Evolutionary conservation across 768 basidiomycete species (phyloP).

Genomic region (Cytidiella melzeri): DNA sequence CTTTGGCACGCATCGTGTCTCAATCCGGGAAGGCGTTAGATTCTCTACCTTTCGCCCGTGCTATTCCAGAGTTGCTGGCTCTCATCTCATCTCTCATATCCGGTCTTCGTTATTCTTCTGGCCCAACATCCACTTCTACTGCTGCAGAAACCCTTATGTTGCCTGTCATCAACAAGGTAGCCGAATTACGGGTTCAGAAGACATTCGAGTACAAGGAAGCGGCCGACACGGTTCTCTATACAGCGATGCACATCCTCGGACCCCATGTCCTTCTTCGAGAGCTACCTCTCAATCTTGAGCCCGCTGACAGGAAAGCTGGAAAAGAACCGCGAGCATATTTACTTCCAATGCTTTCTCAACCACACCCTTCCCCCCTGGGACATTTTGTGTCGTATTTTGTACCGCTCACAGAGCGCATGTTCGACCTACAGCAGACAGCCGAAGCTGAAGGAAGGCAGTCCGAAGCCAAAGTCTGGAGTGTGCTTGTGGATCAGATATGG

Average conservation of each 20-base stretch:
- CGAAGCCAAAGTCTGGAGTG: conserved; percentile 94
- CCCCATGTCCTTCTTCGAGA: conserved; percentile 68
- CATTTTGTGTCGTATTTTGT: conserved; percentile 92
- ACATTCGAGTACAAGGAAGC: conserved; percentile 88
- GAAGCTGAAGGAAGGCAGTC: conserved; percentile 66
- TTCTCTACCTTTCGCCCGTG: conserved; percentile 63
- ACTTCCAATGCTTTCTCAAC: conserved; percentile 76
- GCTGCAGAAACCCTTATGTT: conserved; percentile 68
- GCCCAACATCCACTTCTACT: conserved; percentile 35
- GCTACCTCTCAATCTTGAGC: conserved; percentile 84
- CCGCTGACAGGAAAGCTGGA: conserved; percentile 66
- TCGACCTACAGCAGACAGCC: conserved; percentile 77
- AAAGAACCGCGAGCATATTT: conserved; percentile 87
- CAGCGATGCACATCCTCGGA: conserved; percentile 81
- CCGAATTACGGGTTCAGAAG: conserved; percentile 68
- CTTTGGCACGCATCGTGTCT: conserved; percentile 55
- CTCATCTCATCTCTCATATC: conserved; percentile 66
- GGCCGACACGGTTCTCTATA: conserved; percentile 71
- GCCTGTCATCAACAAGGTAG: conserved; percentile 64
- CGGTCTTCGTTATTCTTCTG: conserved; percentile 47
- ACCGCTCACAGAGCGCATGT: conserved; percentile 90
- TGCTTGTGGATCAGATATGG: conserved; percentile 93
- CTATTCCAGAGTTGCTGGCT: conserved; percentile 75
- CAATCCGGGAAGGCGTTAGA: conserved; percentile 66
- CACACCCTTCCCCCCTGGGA: conserved; percentile 71